A percentile compares a stretch with the other conserved stretches of the same genome.
These are phyloP conservation scores for Venturia asperata DNA, from an alignment of 2,329 filamentous ascomycete genomes.

Conservation along the genomic window DNA sequence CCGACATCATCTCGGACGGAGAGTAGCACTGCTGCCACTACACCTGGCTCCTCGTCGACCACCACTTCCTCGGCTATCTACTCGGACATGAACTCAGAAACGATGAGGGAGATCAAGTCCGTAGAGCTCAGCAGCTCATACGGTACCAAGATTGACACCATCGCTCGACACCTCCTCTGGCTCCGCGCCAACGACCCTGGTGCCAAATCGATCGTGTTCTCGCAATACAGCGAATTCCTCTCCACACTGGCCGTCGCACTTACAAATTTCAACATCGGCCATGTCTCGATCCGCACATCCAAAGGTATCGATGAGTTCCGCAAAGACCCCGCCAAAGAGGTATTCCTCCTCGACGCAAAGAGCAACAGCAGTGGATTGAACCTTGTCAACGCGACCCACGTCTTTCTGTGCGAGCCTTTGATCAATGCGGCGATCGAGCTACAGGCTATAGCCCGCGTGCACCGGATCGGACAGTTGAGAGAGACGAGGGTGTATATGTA, in stretches of 20 bases:
- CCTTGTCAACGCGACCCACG: constrained; percentile 84
- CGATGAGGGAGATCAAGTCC: constrained; percentile 72
- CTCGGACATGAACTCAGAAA: constrained; percentile 62
- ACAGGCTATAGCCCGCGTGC: constrained; percentile 89
- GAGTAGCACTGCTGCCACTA: constrained; percentile 25
- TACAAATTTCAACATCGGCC: constrained; percentile 62
- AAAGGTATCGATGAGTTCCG: constrained; percentile 71
- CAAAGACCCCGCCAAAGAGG: constrained; percentile 64
- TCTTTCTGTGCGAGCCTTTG: constrained; percentile 89
- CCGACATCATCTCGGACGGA: neutral
- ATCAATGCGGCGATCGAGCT: constrained; percentile 91
- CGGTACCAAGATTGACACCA: constrained; percentile 81
- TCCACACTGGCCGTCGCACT: constrained; percentile 66
- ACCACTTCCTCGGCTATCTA: constrained; percentile 54
- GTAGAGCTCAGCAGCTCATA: constrained; percentile 68
- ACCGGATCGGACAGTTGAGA: constrained; percentile 83
- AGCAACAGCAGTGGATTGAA: constrained; percentile 85
- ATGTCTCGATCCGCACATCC: constrained; percentile 59
- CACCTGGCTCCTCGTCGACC: constrained; percentile 21
- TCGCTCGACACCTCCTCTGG: constrained; percentile 66
- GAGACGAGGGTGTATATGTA: constrained; percentile 95
- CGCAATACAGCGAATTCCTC: constrained; percentile 79
- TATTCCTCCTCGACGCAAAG: constrained; percentile 82
- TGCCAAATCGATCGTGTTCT: constrained; percentile 89
- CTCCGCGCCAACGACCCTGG: constrained; percentile 76